Percentiles rank a stretch among this genome's conserved stretches.
phyloP scores from a whole-genome alignment of 2,329 filamentous ascomycete species.

The Arthrobotrys sphaeroides region DNA sequence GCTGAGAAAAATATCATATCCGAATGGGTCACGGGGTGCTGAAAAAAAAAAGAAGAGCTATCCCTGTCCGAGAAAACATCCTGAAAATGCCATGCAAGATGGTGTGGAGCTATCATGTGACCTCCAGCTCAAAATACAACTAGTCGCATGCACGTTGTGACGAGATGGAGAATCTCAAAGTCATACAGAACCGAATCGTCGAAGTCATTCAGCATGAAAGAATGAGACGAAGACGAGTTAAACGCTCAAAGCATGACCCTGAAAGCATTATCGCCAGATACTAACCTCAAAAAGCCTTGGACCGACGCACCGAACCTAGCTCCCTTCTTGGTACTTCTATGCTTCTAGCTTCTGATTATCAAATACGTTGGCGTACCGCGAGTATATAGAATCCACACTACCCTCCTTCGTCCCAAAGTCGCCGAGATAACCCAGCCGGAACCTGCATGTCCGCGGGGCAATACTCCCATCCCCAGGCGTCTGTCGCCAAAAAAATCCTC shows the following conservation, averaged over 20 bases:
- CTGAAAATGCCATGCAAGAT: neutral
- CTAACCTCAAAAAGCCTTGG: no score
- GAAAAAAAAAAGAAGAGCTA: slow-evolving; percentile 9
- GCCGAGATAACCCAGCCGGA: neutral
- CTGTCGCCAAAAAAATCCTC: neutral
- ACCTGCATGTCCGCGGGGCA: neutral
- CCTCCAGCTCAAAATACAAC: neutral
- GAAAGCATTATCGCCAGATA: no score
- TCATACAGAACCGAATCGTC: neutral
- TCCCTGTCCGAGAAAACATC: slow-evolving; percentile 11
- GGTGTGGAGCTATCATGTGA: slow-evolving; percentile 46
- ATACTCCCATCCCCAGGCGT: neutral
- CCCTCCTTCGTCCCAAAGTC: neutral
- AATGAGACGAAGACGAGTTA: no score
- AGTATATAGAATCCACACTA: neutral
- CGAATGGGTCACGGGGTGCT: slow-evolving; percentile 28
- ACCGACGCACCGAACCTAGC: no score
- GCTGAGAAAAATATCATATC: slow-evolving; percentile 5
- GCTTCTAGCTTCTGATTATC: no score
- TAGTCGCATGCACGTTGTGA: neutral
- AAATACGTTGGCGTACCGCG: no score
- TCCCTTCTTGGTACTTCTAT: no score
- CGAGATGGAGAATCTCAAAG: neutral
- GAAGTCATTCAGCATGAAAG: neutral
- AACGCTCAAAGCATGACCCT: no score